Evolutionary conservation across 2,329 filamentous ascomycete species (phyloP).

Genomic region (Aspergillus nomiae): DNA sequence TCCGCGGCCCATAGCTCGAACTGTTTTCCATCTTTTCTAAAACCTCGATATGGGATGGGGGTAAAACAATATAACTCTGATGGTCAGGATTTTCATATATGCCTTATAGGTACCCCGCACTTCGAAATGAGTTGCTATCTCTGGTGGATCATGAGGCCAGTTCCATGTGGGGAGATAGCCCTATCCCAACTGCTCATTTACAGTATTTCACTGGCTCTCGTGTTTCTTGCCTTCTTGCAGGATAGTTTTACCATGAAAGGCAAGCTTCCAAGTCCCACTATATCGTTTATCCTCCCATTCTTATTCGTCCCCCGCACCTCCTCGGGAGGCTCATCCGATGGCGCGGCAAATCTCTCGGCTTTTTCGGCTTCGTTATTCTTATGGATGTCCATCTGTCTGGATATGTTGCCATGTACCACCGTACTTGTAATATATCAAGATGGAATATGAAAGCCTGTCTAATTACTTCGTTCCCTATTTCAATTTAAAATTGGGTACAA

Average conservation of each 20-base stretch:
- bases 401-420: too few species aligned
- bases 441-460: too few species aligned
- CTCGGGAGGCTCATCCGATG: background rate
- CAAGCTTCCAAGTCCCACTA: background rate
- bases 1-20: background rate
- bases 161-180: too few species aligned
- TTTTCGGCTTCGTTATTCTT: background rate
- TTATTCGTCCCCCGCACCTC: background rate
- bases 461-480: too few species aligned
- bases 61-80: background rate
- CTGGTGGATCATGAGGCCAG: background rate
- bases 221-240: background rate
- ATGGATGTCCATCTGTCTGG: too few species aligned
- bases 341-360: background rate
- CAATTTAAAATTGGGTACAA: too few species aligned
- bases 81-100: too few species aligned
- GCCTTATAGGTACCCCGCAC: background rate
- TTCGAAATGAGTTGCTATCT: background rate
- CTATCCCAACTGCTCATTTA: background rate
- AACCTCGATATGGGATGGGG: fast-evolving
- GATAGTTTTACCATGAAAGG: background rate
- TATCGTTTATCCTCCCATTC: background rate
- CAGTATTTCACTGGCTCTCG: background rate
- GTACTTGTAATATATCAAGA: too few species aligned
- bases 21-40: background rate